Evolutionary conservation across 371 early-diverging fungal genomes (phyloP), one percentile per base, ranked within the genome.

Genomic region (Circinella umbellata): DNA sequence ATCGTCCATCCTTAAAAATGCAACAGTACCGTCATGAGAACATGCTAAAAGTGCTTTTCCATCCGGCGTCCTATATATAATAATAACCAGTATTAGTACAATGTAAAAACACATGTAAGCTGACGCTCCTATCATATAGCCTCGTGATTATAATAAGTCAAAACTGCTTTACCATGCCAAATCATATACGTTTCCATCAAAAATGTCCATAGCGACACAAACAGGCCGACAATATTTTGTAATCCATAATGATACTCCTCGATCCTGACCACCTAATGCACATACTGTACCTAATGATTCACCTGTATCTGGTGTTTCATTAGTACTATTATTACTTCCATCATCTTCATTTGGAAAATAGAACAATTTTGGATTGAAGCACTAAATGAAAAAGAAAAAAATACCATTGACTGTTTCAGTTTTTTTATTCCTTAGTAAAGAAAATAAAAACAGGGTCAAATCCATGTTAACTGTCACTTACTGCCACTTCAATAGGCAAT

Each of bases 241-340:
- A 69, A 88, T 85, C 99, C 99, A 99, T 15, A 99, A 83, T 4
- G 96, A 92, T 10, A 99, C 77, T 37, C 92, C 88, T 61, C 92
- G 84, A 84, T 99, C 99, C 72, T 98, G 98, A 69, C 95, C 92
- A 13, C 95, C 99, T 9, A 95, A 80, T 0, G 98, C 99, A 76
- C 93, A 92, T 4, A 96, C 78, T 3, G 91, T 86, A 8, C 86
- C 84, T n/a, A 73, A 47, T 47, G 82, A 63, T 37, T 79, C 77
- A 20, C 74, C 36, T 8, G 63, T 51, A 34, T 61, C 38, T 38
- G 37, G 39, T 34, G 42, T 9, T 9, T 42, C 51, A 20, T 20
- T 18, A 17, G 49, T 74, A 17, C 61, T 64, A n/a, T 71, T 74
- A 17, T 49, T 70, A 54, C 62, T 65, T 17, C 61, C 64, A 15